These are phyloP conservation scores for Fusarium proliferatum DNA, from an alignment of 2,329 filamentous ascomycete species.

Conservation along the genomic window DNA sequence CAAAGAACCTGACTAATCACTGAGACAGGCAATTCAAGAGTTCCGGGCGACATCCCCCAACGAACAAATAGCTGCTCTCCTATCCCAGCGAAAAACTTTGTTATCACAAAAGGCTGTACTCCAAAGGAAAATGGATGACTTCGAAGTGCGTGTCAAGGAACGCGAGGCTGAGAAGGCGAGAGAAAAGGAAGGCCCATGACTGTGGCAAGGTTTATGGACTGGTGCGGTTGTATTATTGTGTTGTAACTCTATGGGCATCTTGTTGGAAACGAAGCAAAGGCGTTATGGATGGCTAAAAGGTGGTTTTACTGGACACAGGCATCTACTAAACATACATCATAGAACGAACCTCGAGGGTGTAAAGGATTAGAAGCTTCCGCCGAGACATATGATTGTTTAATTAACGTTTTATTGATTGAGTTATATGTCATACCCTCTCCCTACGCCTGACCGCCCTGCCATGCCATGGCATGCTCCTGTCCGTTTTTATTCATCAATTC, in stretches of 20 bases:
- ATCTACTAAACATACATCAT: background rate
- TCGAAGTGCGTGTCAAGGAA: conserved; percentile 54
- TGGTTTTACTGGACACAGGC: background rate
- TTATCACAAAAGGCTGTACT: conserved; percentile 53
- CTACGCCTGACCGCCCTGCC: conserved; percentile 29
- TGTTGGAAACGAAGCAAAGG: conserved; percentile 11
- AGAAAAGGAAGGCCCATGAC: conserved; percentile 20
- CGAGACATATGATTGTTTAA: background rate
- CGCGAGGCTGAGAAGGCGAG: conserved; percentile 48
- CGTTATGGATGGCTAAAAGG: conserved; percentile 13
- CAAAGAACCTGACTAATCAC: background rate
- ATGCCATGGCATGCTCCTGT: conserved; percentile 16
- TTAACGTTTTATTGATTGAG: conserved; percentile 24
- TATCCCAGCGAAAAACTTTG: conserved; percentile 55
- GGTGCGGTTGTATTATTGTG: conserved; percentile 14
- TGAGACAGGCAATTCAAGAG: conserved; percentile 48
- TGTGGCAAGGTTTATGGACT: background rate
- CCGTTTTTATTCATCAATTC: conserved; percentile 24
- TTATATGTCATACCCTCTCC: conserved; percentile 25
- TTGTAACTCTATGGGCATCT: conserved; percentile 24
- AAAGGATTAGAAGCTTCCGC: background rate
- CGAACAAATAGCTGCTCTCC: conserved; percentile 59
- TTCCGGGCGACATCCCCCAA: conserved; percentile 54
- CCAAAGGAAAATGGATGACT: conserved; percentile 56
- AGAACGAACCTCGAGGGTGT: background rate